These are phyloP conservation scores for Ceriops zippeliana DNA, from an alignment of 345 rosid genomes.

Conservation along the genomic window DNA sequence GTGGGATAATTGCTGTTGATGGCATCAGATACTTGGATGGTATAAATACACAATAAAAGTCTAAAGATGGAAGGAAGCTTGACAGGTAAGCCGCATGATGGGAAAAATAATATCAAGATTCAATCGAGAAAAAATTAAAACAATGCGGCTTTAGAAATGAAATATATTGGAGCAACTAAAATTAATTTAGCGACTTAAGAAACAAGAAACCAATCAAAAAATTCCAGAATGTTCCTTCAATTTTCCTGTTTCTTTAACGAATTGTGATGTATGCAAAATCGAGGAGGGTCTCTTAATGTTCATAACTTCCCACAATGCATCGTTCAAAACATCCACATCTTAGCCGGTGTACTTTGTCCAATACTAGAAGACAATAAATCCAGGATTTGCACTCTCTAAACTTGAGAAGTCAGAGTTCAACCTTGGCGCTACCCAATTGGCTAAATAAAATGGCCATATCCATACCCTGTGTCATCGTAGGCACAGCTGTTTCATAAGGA, in stretches of 20 bases:
- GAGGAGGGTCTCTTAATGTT: not conserved
- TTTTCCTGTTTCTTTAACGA: too few relatives aligned
- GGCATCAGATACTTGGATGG: not conserved
- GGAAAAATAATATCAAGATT: not conserved
- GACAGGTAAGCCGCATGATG: not conserved
- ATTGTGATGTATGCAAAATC: not conserved
- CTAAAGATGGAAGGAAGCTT: not conserved
- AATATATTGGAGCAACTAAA: too few relatives aligned
- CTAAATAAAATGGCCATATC: constrained; percentile 73
- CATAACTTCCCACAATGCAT: not conserved
- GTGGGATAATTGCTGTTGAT: not conserved
- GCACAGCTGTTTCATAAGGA: constrained; percentile 62
- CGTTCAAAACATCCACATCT: too few relatives aligned
- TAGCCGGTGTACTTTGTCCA: too few relatives aligned
- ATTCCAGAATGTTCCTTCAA: too few relatives aligned
- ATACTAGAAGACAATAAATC: too few relatives aligned
- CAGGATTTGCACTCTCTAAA: constrained; percentile 1
- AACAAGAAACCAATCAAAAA: not conserved
- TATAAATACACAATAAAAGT: not conserved
- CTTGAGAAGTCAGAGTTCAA: constrained; percentile 38
- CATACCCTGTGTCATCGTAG: constrained; percentile 81
- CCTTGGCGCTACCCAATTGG: constrained; percentile 48
- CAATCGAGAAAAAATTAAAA: not conserved
- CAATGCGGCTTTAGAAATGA: too few relatives aligned
- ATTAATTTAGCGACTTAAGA: not conserved